A percentile compares a stretch with the other conserved stretches of the same genome.
Conservation (phyloP, 345 rosid genomes). For the Gossypium longicalyx region DNA sequence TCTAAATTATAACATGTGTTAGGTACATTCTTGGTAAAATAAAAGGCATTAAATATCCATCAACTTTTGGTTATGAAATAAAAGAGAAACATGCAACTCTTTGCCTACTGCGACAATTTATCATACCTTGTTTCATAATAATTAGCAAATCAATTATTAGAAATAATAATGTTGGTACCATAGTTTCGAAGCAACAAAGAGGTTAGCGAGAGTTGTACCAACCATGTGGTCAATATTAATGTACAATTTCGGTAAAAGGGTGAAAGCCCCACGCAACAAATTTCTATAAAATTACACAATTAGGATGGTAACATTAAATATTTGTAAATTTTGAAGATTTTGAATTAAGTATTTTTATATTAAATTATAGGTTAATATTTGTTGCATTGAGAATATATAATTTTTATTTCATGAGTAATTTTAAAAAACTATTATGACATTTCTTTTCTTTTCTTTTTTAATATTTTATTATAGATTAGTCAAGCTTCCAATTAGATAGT, state of each 20-base stretch:
- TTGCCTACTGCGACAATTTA: background rate
- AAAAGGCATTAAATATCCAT: background rate
- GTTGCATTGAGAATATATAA: no score
- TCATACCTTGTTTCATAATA: background rate
- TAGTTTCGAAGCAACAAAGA: constrained; percentile 7
- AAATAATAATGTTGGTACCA: background rate
- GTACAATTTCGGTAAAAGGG: background rate
- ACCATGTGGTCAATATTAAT: constrained; percentile 5
- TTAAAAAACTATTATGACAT: fast-evolving
- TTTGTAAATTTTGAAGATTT: no score
- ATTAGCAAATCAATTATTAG: background rate
- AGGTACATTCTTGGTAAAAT: background rate
- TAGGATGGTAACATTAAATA: no score
- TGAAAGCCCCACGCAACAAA: background rate
- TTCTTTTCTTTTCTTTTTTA: no score
- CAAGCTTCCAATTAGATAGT: no score
- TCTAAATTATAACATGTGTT: background rate
- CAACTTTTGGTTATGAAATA: background rate
- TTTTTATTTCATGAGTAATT: no score
- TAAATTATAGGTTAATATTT: no score
- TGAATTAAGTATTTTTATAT: no score
- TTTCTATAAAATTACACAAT: no score
- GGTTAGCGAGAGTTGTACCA: constrained; percentile 4
- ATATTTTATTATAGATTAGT: no score
- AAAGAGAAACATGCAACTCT: background rate